Evolutionary conservation across 2,329 filamentous ascomycete species (phyloP), one percentile per base, ranked within the genome.

Genomic region (Fusarium sulawesiense): DNA sequence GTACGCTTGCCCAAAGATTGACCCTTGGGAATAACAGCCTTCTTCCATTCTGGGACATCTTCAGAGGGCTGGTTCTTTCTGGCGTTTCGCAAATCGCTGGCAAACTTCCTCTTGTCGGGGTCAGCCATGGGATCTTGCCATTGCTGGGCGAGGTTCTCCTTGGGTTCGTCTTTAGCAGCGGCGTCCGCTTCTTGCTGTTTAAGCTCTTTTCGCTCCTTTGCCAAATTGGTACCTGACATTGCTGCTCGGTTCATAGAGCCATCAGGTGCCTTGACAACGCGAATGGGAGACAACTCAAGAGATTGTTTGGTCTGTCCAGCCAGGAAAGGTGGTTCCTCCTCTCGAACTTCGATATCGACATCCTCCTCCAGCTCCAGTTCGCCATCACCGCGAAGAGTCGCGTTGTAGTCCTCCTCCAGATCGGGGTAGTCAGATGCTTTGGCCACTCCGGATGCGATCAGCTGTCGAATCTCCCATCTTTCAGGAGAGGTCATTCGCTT

Each of bases 121-220:
- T 91, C 89, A 16, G 93, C 91, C 94, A 99, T 97, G 0, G 96
- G 96, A 78, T 99, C 96, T 61, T 98, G 92, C 97, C 97, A 99
- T 79, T 98, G 94, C 14, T 93, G 89, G 55, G 91, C 89, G 5
- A 99, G 84, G 75, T 98, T 94, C 32, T 96, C 92, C 75, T 94
- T 92, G 0, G 89, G 87, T 69, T 93, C 89, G 66, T 96, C 89
- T 23, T 93, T 91, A 4, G 84, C 83, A 83, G 81, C 92, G 83
- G 81, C 93, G 64, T 97, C 92, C 0, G 89, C 90, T 80, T 99
- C 95, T 77, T 97, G 92, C 75, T 97, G 93, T 65, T 93, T 90
- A 72, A 98, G 75, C 64, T 99, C 96, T 77, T 93, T 91, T 55
- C 96, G 87, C 77, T 99, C 96, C 78, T 96, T 97, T 6, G 95